Evolutionary conservation across 441 rosid species (phyloP).

Genomic region (Gossypium davidsonii): DNA sequence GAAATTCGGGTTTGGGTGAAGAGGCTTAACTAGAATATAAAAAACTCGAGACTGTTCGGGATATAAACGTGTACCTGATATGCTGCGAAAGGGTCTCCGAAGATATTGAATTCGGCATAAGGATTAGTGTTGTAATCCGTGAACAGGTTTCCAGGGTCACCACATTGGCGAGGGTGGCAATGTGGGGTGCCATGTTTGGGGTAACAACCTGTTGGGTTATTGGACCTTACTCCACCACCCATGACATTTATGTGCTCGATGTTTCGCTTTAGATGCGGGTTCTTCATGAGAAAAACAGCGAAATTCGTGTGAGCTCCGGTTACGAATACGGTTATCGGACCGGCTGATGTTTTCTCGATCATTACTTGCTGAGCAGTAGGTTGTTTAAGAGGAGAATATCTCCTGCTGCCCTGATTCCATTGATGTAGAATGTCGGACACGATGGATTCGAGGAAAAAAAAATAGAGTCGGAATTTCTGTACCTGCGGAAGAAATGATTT

Average conservation of each 20-base stretch:
- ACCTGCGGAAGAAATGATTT: constrained; percentile 88
- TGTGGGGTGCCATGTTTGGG: constrained; percentile 33
- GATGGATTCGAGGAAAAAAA: not conserved
- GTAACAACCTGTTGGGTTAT: constrained; percentile 65
- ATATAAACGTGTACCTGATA: constrained; percentile 40
- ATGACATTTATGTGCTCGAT: constrained; percentile 69
- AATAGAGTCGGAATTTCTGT: not conserved
- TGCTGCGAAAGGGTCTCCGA: constrained; percentile 82
- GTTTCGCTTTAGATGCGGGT: constrained; percentile 67
- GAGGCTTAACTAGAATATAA: not conserved
- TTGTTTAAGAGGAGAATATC: constrained; percentile 63
- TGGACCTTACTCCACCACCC: constrained; percentile 79
- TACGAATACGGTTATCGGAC: constrained; percentile 48
- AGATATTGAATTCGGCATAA: constrained; percentile 80
- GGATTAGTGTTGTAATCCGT: constrained; percentile 63
- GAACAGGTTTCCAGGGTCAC: constrained; percentile 62
- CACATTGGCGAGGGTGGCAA: constrained; percentile 53
- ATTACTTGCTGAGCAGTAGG: constrained; percentile 74
- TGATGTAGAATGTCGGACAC: not conserved
- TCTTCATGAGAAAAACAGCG: constrained; percentile 62
- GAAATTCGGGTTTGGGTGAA: not conserved
- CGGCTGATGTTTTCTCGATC: constrained; percentile 52
- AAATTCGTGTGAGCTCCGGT: constrained; percentile 74
- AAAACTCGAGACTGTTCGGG: not conserved
- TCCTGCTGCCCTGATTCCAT: constrained; percentile 62